Percentiles rank a stretch among this genome's conserved stretches.
Conservation (phyloP, 2,329 filamentous ascomycete species). For the Penicillium sp. region DNA sequence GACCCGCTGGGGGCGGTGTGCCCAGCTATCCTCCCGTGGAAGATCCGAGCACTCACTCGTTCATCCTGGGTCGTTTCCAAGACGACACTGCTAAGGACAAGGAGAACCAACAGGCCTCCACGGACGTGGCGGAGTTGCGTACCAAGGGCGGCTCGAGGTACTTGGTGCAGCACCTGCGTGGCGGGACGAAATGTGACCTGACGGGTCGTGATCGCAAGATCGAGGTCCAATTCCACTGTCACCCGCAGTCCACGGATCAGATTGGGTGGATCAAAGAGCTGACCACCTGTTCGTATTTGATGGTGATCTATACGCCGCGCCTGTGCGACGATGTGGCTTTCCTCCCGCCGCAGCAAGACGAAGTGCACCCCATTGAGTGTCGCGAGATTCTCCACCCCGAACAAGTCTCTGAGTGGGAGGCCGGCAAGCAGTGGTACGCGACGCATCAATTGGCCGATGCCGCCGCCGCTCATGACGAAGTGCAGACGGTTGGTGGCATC, state of each 20-base stretch:
- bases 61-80: slow-evolving; percentile 61
- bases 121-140: slow-evolving; percentile 60
- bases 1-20: slow-evolving; percentile 63
- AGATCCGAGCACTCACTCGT: slow-evolving; percentile 70
- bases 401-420: slow-evolving; percentile 46
- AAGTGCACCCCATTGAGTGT: slow-evolving; percentile 71
- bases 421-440: slow-evolving; percentile 30
- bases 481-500: slow-evolving; percentile 51
- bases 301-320: slow-evolving; percentile 84
- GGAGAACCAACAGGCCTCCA: slow-evolving; percentile 19
- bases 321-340: slow-evolving; percentile 86
- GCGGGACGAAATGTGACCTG: slow-evolving; percentile 78
- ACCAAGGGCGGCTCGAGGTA: slow-evolving; percentile 79
- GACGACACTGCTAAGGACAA: slow-evolving; percentile 28
- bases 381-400: slow-evolving; percentile 60
- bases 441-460: slow-evolving; percentile 31
- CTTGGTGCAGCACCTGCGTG: slow-evolving; percentile 72
- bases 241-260: slow-evolving; percentile 65
- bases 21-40: slow-evolving; percentile 65
- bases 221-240: slow-evolving; percentile 74
- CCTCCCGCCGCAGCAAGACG: slow-evolving; percentile 69
- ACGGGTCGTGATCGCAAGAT: slow-evolving; percentile 75
- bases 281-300: slow-evolving; percentile 83
- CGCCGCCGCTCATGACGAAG: slow-evolving; percentile 20
- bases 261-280: slow-evolving; percentile 93